A percentile compares a stretch with the other conserved stretches of the same genome.
These are phyloP conservation scores for Cystofilobasidium ferigula DNA, from an alignment of 768 basidiomycete species.

Conservation along the genomic window DNA sequence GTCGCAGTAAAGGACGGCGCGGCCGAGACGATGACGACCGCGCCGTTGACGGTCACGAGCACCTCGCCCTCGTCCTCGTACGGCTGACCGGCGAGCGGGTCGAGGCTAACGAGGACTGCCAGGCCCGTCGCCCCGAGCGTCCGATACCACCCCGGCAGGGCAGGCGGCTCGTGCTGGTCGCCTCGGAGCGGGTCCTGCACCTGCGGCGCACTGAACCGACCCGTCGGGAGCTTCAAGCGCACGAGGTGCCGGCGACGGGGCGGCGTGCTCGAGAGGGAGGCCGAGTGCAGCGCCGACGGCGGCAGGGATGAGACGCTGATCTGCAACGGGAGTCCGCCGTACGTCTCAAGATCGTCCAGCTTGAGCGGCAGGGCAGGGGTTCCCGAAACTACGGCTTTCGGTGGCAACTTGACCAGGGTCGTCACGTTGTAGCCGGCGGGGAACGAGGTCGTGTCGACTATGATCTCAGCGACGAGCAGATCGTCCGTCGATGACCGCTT, in stretches of 20 bases:
- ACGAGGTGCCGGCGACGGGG: constrained; percentile 58
- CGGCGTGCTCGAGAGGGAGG: constrained; percentile 50
- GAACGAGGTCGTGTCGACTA: constrained; percentile 71
- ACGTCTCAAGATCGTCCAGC: neutral
- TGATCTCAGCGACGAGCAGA: constrained; percentile 62
- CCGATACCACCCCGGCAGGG: constrained; percentile 57
- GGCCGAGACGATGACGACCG: constrained; percentile 3
- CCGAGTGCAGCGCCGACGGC: constrained; percentile 53
- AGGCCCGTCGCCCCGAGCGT: constrained; percentile 50
- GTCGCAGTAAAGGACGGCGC: neutral
- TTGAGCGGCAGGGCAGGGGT: constrained; percentile 45
- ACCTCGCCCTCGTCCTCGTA: constrained; percentile 26
- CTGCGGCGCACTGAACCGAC: constrained; percentile 63
- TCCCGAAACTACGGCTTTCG: constrained; percentile 39
- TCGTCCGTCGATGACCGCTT: constrained; percentile 45
- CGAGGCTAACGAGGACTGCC: constrained; percentile 50
- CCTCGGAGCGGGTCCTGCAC: constrained; percentile 65
- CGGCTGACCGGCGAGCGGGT: constrained; percentile 24
- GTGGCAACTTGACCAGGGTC: constrained; percentile 37
- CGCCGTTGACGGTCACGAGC: constrained; percentile 21
- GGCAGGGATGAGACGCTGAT: constrained; percentile 65
- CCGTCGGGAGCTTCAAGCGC: constrained; percentile 67
- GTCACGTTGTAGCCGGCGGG: constrained; percentile 58
- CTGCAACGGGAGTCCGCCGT: constrained; percentile 32
- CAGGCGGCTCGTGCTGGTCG: constrained; percentile 41